Conservation (phyloP, 2,329 filamentous ascomycete genomes). For the Aureobasidium zeae region DNA sequence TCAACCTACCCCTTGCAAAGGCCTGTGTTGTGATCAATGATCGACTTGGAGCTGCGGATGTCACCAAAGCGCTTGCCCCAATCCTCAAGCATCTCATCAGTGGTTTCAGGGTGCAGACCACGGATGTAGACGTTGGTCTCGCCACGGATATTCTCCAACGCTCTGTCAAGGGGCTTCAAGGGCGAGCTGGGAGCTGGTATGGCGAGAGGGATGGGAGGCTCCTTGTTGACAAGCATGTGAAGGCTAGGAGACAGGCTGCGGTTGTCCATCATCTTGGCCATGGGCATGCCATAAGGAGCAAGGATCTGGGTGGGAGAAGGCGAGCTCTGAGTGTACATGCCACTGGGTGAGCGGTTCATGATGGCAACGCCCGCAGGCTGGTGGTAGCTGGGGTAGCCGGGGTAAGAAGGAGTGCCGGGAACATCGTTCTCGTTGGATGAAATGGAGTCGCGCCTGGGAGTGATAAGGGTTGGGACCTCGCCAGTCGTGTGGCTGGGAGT, state of each 20-base stretch:
- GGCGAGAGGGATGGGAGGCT: constrained; percentile 76
- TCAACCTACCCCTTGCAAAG: constrained; percentile 82
- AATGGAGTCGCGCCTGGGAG: constrained; percentile 42
- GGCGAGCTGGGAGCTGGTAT: constrained; percentile 83
- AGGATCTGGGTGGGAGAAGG: constrained; percentile 42
- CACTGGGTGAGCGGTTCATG: constrained; percentile 42
- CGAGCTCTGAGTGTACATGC: constrained; percentile 40
- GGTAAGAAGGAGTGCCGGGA: constrained; percentile 40
- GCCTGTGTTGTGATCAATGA: constrained; percentile 87
- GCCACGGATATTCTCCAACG: constrained; percentile 84
- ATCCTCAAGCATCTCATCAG: constrained; percentile 73
- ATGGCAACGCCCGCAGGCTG: constrained; percentile 36
- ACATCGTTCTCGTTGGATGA: constrained; percentile 46
- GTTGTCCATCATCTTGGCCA: constrained; percentile 28
- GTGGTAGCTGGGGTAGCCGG: constrained; percentile 31
- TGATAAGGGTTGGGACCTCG: constrained; percentile 43
- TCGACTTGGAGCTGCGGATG: constrained; percentile 95
- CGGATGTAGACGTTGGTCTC: constrained; percentile 99
- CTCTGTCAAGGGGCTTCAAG: constrained; percentile 85
- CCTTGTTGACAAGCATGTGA: constrained; percentile 46
- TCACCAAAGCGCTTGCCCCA: constrained; percentile 85
- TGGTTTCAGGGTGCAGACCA: constrained; percentile 88
- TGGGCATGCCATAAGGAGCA: constrained; percentile 35
- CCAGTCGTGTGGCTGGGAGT: constrained; percentile 36
- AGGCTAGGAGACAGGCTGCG: constrained; percentile 38